A percentile compares a stretch with the other conserved stretches of the same genome.
These are phyloP conservation scores for Candida pseudoglaebosa DNA, from an alignment of 805 yeast genomes.

Conservation along the genomic window DNA sequence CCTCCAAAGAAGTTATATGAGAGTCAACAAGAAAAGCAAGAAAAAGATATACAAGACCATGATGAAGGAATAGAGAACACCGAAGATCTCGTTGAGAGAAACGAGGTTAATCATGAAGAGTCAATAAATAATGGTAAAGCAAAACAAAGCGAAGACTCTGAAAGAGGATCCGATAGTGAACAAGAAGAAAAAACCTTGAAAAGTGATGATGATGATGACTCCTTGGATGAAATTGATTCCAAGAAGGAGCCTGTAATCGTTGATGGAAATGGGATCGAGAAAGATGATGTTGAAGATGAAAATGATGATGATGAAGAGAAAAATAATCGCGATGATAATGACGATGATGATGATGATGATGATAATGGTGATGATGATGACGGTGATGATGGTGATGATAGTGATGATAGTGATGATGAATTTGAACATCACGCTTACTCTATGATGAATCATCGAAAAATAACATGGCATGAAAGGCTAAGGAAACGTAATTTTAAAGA, in stretches of 20 bases:
- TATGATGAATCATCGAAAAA: slow-evolving; percentile 53
- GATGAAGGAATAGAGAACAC: slow-evolving; percentile 17
- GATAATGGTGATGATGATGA: slow-evolving; percentile 13
- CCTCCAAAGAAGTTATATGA: slow-evolving; percentile 28
- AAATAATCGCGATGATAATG: slow-evolving; percentile 10
- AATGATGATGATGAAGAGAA: slow-evolving; percentile 14
- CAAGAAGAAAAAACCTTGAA: slow-evolving; percentile 17
- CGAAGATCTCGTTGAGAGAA: slow-evolving; percentile 17
- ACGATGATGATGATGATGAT: slow-evolving; percentile 20
- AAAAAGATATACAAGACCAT: slow-evolving; percentile 14
- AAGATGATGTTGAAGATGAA: slow-evolving; percentile 18
- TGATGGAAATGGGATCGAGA: slow-evolving; percentile 11
- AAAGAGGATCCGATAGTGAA: slow-evolving; percentile 24
- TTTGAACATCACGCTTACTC: slow-evolving; percentile 42
- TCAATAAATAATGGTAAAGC: slow-evolving; percentile 11
- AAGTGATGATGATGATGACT: slow-evolving; percentile 20
- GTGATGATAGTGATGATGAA: slow-evolving; percentile 17
- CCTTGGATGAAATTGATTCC: slow-evolving; percentile 5
- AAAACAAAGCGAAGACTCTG: slow-evolving; percentile 11
- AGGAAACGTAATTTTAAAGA: slow-evolving; percentile 71
- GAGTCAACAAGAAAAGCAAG: slow-evolving; percentile 8
- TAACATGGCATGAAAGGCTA: slow-evolving; percentile 75
- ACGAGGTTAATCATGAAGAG: slow-evolving; percentile 19
- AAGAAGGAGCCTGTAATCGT: slow-evolving; percentile 8
- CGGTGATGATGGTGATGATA: slow-evolving; percentile 14